Evolutionary conservation across 352 stramenopile species (phyloP).

Genomic region (Phytopythium montanum): DNA sequence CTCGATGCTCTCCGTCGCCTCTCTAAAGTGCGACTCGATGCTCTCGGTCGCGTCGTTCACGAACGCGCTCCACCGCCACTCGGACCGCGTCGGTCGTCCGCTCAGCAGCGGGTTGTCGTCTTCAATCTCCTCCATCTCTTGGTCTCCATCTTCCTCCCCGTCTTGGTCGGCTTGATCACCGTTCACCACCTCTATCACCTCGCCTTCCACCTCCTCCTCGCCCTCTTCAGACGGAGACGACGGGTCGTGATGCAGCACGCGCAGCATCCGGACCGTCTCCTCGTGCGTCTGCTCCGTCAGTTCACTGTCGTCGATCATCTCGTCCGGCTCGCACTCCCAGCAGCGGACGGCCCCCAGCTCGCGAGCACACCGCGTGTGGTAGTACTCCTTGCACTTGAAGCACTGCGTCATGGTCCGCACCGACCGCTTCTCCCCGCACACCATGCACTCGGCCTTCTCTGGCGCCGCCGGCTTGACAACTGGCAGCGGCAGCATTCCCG

Average conservation of each 20-base stretch:
- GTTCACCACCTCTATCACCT: background rate
- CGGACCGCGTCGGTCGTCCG: constrained; percentile 20
- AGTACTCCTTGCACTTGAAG: constrained; percentile 52
- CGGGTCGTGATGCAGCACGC: constrained; percentile 28
- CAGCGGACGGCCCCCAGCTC: constrained; percentile 63
- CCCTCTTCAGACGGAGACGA: constrained; percentile 10
- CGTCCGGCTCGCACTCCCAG: constrained; percentile 73
- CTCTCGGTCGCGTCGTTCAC: constrained; percentile 52
- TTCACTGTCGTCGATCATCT: constrained; percentile 76
- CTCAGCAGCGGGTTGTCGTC: constrained; percentile 15
- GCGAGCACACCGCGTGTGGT: constrained; percentile 65
- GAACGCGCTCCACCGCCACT: constrained; percentile 59
- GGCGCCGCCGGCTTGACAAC: constrained; percentile 4
- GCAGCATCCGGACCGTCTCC: constrained; percentile 39
- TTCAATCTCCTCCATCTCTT: constrained; percentile 14
- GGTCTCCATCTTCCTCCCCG: background rate
- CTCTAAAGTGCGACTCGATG: constrained; percentile 38
- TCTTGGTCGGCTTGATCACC: background rate
- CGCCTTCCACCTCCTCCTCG: constrained; percentile 8
- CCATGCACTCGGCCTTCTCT: constrained; percentile 42
- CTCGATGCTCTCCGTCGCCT: constrained; percentile 47
- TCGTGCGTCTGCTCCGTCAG: constrained; percentile 50
- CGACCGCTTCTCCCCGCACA: constrained; percentile 49
- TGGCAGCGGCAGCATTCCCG: background rate
- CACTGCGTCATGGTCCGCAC: constrained; percentile 39